Percentiles rank a stretch among this genome's conserved stretches.
These are phyloP conservation scores for Chaetoceros muelleri DNA, from an alignment of 108 stramenopile genomes.

Conservation along the genomic window DNA sequence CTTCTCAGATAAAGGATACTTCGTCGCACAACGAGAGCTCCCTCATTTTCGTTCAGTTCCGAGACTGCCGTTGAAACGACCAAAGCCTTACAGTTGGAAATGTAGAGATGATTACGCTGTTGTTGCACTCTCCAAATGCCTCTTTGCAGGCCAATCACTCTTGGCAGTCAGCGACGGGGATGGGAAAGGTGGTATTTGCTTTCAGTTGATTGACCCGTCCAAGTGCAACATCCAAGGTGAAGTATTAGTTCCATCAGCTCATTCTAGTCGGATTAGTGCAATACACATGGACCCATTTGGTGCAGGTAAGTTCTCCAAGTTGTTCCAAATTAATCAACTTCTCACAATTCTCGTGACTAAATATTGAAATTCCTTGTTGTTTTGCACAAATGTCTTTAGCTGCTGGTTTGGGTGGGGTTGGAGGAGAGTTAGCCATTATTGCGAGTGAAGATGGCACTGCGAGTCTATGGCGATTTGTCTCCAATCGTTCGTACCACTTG, in stretches of 20 bases:
- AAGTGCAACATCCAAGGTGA: constrained; percentile 68
- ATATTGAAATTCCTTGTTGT: background rate
- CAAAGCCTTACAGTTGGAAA: constrained; percentile 12
- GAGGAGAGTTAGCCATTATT: constrained; percentile 79
- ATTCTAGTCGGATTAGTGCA: constrained; percentile 53
- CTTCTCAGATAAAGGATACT: constrained; percentile 61
- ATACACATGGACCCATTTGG: constrained; percentile 81
- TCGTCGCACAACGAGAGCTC: constrained; percentile 78
- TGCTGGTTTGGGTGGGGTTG: constrained; percentile 74
- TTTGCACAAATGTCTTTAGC: constrained; percentile 15
- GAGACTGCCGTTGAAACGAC: constrained; percentile 43
- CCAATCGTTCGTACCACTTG: constrained; percentile 55
- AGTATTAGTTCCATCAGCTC: constrained; percentile 57
- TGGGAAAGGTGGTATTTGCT: constrained; percentile 57
- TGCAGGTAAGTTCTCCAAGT: constrained; percentile 2
- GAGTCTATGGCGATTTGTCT: constrained; percentile 80
- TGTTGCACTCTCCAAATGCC: constrained; percentile 68
- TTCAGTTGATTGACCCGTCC: constrained; percentile 81
- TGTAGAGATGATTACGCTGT: constrained; percentile 10
- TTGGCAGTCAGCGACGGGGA: constrained; percentile 81
- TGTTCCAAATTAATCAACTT: background rate
- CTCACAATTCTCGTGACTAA: background rate
- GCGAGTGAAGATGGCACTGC: constrained; percentile 74
- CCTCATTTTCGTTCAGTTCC: constrained; percentile 76
- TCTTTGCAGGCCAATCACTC: constrained; percentile 74